A percentile compares a stretch with the other conserved stretches of the same genome.
Evolutionary conservation across 2,329 filamentous ascomycete genomes (phyloP).

Genomic region (Fusarium lyarnte): DNA sequence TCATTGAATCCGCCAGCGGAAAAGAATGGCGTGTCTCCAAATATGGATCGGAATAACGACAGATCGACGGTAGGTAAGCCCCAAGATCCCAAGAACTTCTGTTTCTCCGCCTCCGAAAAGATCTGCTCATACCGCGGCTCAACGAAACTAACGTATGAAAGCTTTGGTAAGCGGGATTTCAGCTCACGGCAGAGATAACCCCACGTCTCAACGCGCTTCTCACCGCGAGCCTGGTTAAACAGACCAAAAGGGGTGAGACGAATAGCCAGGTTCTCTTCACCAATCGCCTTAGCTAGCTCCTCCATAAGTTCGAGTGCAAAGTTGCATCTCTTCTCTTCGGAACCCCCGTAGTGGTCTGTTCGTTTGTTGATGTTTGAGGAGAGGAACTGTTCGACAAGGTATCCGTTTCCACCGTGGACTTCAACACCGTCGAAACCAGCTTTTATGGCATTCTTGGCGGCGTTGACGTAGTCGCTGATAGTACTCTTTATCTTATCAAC

Average conservation of each 20-base stretch:
- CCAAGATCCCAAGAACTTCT: slow-evolving; percentile 59
- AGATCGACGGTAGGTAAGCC: slow-evolving; percentile 57
- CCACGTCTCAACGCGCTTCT: slow-evolving; percentile 64
- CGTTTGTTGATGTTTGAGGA: slow-evolving; percentile 50
- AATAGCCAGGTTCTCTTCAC: slow-evolving; percentile 56
- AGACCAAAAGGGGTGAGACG: slow-evolving; percentile 59
- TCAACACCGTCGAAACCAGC: slow-evolving; percentile 61
- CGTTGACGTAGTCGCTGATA: slow-evolving; percentile 43
- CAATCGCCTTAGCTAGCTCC: slow-evolving; percentile 54
- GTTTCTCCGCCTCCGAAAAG: slow-evolving; percentile 58
- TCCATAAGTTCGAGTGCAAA: slow-evolving; percentile 67
- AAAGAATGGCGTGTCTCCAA: slow-evolving; percentile 63
- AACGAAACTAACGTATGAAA: slow-evolving; percentile 66
- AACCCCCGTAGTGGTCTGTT: slow-evolving; percentile 50
- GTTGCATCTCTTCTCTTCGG: slow-evolving; percentile 49
- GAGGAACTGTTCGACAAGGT: slow-evolving; percentile 53
- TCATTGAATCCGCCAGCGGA: slow-evolving; percentile 65
- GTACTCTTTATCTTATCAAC: slow-evolving; percentile 54
- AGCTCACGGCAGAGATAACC: slow-evolving; percentile 58
- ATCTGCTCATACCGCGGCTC: slow-evolving; percentile 66
- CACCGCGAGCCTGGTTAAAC: slow-evolving; percentile 61
- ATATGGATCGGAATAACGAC: slow-evolving; percentile 59
- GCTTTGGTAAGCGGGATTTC: slow-evolving; percentile 53
- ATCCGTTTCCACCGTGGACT: slow-evolving; percentile 53
- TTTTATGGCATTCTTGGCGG: slow-evolving; percentile 58